Percentiles rank a stretch among this genome's conserved stretches.
phyloP scores from a whole-genome alignment of 2,329 filamentous ascomycete species.

The Fusarium nanum region DNA sequence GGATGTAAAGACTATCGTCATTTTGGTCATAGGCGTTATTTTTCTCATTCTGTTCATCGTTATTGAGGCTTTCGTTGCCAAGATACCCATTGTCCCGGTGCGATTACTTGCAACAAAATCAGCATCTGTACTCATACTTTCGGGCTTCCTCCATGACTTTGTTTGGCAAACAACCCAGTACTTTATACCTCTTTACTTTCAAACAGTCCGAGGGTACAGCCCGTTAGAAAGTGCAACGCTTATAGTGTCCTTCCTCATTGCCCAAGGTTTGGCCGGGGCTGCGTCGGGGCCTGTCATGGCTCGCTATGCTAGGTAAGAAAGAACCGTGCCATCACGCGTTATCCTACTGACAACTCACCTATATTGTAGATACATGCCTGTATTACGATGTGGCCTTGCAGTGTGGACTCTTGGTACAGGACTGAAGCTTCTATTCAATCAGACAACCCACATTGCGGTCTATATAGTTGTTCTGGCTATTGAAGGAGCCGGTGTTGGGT shows the following conservation, averaged over 20 bases:
- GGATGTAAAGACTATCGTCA: conserved; percentile 75
- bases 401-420: neutral
- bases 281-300: neutral
- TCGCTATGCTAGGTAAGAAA: neutral
- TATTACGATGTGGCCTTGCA: neutral
- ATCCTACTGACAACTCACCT: rapidly evolving
- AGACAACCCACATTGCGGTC: neutral
- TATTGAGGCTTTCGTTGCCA: conserved; percentile 76
- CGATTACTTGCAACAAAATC: neutral
- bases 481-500: conserved; percentile 7
- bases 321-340: too few relatives aligned
- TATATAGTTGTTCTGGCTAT: neutral
- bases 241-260: neutral
- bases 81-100: conserved; percentile 78
- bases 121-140: neutral
- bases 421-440: neutral
- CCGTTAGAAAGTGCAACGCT: neutral
- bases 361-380: neutral
- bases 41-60: conserved; percentile 72
- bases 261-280: conserved; percentile 4
- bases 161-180: conserved; percentile 17
- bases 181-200: conserved; percentile 2
- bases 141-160: neutral
- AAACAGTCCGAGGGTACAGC: neutral
- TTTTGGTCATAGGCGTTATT: conserved; percentile 75